phyloP scores from a whole-genome alignment of 2,329 filamentous ascomycete genomes.

The Helotiales sp. region DNA sequence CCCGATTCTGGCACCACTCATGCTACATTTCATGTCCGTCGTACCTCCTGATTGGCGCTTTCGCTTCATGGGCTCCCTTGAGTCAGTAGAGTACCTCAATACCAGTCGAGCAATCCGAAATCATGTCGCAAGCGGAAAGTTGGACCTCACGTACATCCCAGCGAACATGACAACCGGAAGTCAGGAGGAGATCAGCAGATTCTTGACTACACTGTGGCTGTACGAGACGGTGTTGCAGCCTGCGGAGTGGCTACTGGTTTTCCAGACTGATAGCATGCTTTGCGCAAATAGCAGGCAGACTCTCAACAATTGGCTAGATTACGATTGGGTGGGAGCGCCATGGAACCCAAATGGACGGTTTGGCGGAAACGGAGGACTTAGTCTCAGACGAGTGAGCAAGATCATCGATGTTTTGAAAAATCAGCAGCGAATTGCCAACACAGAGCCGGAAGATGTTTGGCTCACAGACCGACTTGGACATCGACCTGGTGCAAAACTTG shows the following conservation, averaged over 20 bases:
- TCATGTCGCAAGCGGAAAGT: slow-evolving; percentile 46
- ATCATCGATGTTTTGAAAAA: slow-evolving; percentile 58
- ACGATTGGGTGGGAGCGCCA: slow-evolving; percentile 46
- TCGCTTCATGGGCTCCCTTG: slow-evolving; percentile 58
- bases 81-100: slow-evolving; percentile 53
- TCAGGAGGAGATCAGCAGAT: slow-evolving; percentile 58
- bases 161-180: slow-evolving; percentile 54
- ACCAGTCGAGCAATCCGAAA: slow-evolving; percentile 51
- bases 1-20: slow-evolving; percentile 56
- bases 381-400: slow-evolving; percentile 56
- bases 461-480: slow-evolving; percentile 57
- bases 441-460: slow-evolving; percentile 62
- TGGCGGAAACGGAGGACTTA: slow-evolving; percentile 45
- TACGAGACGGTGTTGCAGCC: slow-evolving; percentile 55
- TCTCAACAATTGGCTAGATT: slow-evolving; percentile 39
- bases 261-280: slow-evolving; percentile 61
- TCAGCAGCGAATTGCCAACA: slow-evolving; percentile 50
- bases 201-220: slow-evolving; percentile 57
- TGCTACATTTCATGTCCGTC: slow-evolving; percentile 61
- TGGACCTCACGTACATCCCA: slow-evolving; percentile 58
- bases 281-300: slow-evolving; percentile 57
- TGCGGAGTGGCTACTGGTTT: slow-evolving; percentile 60
- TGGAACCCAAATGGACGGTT: slow-evolving; percentile 42
- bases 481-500: slow-evolving; percentile 53
- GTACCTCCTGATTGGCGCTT: slow-evolving; percentile 63